Evolutionary conservation across 352 stramenopile genomes (phyloP), one percentile per base, ranked within the genome.

Genomic region (Thalassiosira mediterranea): DNA sequence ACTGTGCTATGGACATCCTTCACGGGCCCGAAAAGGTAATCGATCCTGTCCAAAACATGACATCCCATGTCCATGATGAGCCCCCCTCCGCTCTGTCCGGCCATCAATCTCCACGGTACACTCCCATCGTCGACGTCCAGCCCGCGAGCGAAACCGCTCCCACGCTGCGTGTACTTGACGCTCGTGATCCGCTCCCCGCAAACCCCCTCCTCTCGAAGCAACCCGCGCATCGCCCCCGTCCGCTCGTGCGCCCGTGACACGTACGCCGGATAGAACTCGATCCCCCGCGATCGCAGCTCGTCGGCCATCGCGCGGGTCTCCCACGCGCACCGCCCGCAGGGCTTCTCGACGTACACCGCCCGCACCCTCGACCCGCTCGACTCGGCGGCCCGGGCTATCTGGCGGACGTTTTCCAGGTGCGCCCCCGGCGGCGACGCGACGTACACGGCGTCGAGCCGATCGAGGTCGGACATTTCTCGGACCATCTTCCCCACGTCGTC

Each of bases 41-140:
- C 87, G 28, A 93, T 81, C 1, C 87, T 72, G 78, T 91, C 83
- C 10, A 93, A 61, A 19, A 88, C 56, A 70, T 93, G 87, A 62
- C 81, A 91, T 49, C 87, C 87, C 49, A 93, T 73, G 69, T 93
- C 87, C 78, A 90, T 88, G 46, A 93, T 86, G 11, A 90, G 53
- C 17, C 87, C 87, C 42, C 87, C 87, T 21, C 87, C 87, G 23
- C 66, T 69, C 47, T 83, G 61, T 21, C 65, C 47, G 7, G 82
- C 68, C 52, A 79, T 51, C 47, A 90, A 63, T 64, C 86, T 78
- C 83, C 86, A 89, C 29, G 81, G 79, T 32, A 87, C 17, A 40
- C 38, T 42, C 13, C 54, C 15, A 40, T 47, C 68, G 48, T 78
- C 51, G 28, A 29, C 37, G 52, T 75, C 69, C 54, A 90, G 66